These are phyloP conservation scores for Tylopilus rubrobrunneus DNA, from an alignment of 768 basidiomycete genomes.

Conservation along the genomic window DNA sequence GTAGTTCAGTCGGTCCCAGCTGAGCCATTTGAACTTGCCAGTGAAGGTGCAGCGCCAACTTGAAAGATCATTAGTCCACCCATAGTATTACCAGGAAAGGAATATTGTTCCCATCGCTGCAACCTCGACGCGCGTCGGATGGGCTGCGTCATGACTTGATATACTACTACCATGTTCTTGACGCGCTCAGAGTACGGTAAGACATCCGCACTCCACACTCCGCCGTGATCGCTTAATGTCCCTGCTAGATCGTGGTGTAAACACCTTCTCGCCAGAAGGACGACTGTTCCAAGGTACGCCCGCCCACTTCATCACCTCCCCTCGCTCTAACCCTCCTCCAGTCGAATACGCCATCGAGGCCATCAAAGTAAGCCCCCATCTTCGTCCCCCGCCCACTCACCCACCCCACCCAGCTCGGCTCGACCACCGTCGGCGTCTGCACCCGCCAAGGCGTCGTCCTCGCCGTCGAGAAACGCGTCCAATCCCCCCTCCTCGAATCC, in stretches of 20 bases:
- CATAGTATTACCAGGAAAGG: conserved; percentile 13
- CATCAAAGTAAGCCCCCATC: conserved; percentile 70
- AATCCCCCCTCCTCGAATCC: conserved; percentile 92
- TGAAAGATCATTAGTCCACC: too few species aligned
- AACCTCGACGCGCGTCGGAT: conserved; percentile 32
- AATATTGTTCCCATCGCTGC: conserved; percentile 28
- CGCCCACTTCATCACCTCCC: not conserved
- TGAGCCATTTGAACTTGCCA: not conserved
- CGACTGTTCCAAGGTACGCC: conserved; percentile 92
- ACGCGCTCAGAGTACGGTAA: conserved; percentile 94
- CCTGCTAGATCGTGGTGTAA: conserved; percentile 84
- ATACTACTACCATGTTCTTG: conserved; percentile 67
- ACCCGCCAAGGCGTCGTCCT: conserved; percentile 90
- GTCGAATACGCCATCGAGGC: conserved; percentile 99
- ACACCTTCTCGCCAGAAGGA: conserved; percentile 98
- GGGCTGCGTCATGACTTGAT: conserved; percentile 25
- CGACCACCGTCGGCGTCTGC: conserved; percentile 93
- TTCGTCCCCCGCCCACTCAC: not conserved
- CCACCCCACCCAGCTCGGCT: conserved; percentile 69
- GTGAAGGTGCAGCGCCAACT: not conserved
- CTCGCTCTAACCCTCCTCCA: conserved; percentile 31
- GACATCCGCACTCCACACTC: not conserved
- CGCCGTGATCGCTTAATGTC: not conserved
- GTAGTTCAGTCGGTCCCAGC: conserved; percentile 43
- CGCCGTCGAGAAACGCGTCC: conserved; percentile 97